phyloP scores from a whole-genome alignment of 306 rosid species.

The Rosa persica region DNA sequence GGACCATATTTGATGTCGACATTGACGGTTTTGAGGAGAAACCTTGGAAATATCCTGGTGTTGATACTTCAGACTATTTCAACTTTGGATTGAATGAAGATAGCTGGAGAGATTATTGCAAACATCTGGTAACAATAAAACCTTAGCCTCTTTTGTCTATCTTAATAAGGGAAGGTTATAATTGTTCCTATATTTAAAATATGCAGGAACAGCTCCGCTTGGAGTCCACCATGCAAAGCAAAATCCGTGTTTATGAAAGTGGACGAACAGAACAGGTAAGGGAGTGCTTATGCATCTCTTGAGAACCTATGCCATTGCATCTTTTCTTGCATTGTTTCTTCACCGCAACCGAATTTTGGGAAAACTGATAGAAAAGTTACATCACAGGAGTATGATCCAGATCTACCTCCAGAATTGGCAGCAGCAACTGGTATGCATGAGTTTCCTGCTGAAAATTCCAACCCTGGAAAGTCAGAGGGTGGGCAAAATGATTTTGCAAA shows the following conservation, averaged over 20 bases:
- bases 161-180: slow-evolving; percentile 26
- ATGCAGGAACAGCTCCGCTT: slow-evolving; percentile 92
- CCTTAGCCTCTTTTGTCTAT: background rate
- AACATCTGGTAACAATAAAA: slow-evolving; percentile 75
- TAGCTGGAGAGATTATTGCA: slow-evolving; percentile 96
- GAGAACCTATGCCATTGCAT: background rate
- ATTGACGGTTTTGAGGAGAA: slow-evolving; percentile 90
- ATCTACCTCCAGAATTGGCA: slow-evolving; percentile 97
- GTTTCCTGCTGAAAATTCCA: slow-evolving; percentile 50
- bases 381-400: slow-evolving; percentile 92
- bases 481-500: slow-evolving; percentile 62
- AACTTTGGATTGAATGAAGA: slow-evolving; percentile 94
- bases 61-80: slow-evolving; percentile 83
- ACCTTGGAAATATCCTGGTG: slow-evolving; percentile 86
- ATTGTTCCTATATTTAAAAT: slow-evolving; percentile 20
- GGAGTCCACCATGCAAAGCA: slow-evolving; percentile 99
- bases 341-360: background rate
- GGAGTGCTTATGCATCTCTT: slow-evolving; percentile 20
- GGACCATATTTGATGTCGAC: slow-evolving; percentile 95
- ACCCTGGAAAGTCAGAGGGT: slow-evolving; percentile 53
- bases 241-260: slow-evolving; percentile 95
- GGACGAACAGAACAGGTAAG: slow-evolving; percentile 92
- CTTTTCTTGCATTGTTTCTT: background rate
- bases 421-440: slow-evolving; percentile 89
- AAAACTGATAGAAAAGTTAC: slow-evolving; percentile 6